Percentiles rank a stretch among this genome's conserved stretches.
Conservation (phyloP, 148 eudicot genomes). For the Agrostemma githago region DNA sequence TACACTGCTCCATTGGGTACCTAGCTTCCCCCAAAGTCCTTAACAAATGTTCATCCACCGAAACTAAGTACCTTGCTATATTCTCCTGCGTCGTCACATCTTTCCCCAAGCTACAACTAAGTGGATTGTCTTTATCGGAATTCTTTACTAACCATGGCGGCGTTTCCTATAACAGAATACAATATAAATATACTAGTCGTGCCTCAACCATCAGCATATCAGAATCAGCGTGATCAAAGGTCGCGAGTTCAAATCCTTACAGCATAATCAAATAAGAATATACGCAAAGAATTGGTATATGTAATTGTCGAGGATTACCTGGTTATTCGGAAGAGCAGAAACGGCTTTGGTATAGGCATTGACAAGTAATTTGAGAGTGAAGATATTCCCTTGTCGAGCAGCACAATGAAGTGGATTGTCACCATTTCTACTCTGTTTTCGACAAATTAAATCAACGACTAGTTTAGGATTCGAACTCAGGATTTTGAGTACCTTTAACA, state of each 20-base stretch:
- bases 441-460: neutral
- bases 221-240: too few species aligned
- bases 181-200: too few species aligned
- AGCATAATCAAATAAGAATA: too few species aligned
- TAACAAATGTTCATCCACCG: neutral
- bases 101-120: neutral
- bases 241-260: too few species aligned
- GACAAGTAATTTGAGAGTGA: neutral
- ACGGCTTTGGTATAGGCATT: neutral
- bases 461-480: neutral
- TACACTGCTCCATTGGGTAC: neutral
- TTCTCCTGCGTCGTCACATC: neutral
- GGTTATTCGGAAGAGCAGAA: neutral
- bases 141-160: conserved; percentile 1
- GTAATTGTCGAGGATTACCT: neutral
- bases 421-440: neutral
- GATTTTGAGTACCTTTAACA: neutral
- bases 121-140: neutral
- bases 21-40: neutral
- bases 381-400: neutral
- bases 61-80: conserved; percentile 6
- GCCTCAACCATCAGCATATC: too few species aligned
- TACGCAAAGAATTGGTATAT: too few species aligned
- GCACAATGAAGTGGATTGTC: neutral
- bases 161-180: neutral